Evolutionary conservation across 768 basidiomycete genomes (phyloP), one percentile per base, ranked within the genome.

Genomic region (Naematelia aurantialba): DNA sequence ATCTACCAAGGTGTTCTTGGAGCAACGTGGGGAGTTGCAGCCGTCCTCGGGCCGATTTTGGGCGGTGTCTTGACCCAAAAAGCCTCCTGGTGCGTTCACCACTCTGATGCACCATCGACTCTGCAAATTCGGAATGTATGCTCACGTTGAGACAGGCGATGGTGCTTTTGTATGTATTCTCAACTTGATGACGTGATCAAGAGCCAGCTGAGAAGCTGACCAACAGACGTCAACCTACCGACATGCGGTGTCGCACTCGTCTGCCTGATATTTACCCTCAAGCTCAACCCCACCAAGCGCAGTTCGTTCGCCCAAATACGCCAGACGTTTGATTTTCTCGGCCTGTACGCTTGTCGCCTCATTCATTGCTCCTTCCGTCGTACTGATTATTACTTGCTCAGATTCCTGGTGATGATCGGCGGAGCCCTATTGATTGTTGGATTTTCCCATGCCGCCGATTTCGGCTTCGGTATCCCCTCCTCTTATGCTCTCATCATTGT

Each of bases 1-100:
- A 87, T 87, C 63, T 91, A 86, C 65, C 83, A 84, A 42, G 89
- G 60, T 17, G 63, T 58, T 14, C 21, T 78, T 13, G 78, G 84
- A 19, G 85, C 87, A 0, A 87, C 88, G 0, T 91, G 88, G 86
- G 89, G 89, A 11, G 82, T 84, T 56, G 82, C 84, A 22, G 83
- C 86, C 59, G 84, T 89, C 19, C 63, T 87, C 13, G 88, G 90
- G 0, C 91, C 91, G 2, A 80, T 96, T 10, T 76, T 91, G 14
- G 90, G 90, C 60, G 90, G 89, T 58, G n/a, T 68, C 4, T 48
- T 69, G 24, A 65, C 60, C 13, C 55, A 65, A 26, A 59, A 64
- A 19, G 58, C 60, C 1, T 51, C 51, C 4, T 68, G 67, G 70
- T 66, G 44, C 60, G 63, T 45, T 26, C 27, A 8, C 19, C 5